These are phyloP conservation scores for Alternaria triticina DNA, from an alignment of 2,329 filamentous ascomycete genomes.

Conservation along the genomic window DNA sequence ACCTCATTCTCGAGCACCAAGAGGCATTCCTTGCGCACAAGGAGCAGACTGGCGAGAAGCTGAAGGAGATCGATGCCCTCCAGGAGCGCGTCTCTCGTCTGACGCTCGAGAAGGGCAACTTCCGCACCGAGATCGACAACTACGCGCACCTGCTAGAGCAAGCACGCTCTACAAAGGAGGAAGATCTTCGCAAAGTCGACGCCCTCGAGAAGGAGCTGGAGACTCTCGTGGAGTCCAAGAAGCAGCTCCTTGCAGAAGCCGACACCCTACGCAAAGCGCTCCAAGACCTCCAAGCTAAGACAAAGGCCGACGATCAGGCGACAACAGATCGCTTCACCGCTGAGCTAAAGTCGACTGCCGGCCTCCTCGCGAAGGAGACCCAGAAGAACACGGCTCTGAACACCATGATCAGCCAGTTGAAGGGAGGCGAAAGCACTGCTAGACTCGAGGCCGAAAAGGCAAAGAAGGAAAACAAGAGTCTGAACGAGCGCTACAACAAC, in stretches of 20 bases:
- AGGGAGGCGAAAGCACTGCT: constrained; percentile 11
- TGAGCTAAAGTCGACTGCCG: constrained; percentile 23
- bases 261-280: constrained; percentile 21
- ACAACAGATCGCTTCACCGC: constrained; percentile 19
- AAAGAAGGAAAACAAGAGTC: constrained; percentile 20
- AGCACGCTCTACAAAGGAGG: constrained; percentile 9
- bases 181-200: constrained; percentile 12
- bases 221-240: constrained; percentile 20
- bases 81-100: constrained; percentile 36
- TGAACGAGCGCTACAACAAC: constrained; percentile 28
- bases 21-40: constrained; percentile 35
- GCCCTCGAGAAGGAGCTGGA: constrained; percentile 25
- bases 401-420: constrained; percentile 14
- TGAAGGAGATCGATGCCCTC: constrained; percentile 29
- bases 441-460: constrained; percentile 28
- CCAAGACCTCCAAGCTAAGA: constrained; percentile 21
- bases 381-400: constrained; percentile 26
- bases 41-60: constrained; percentile 19
- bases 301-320: constrained; percentile 19
- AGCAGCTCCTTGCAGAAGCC: constrained; percentile 21
- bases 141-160: constrained; percentile 21
- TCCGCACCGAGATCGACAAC: constrained; percentile 33
- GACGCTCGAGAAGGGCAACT: constrained; percentile 37
- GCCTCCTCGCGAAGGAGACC: constrained; percentile 25
- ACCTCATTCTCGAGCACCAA: constrained; percentile 37